Evolutionary conservation across 2,329 filamentous ascomycete genomes (phyloP), one percentile per base, ranked within the genome.

Genomic region (Fonsecaea multimorphosa): DNA sequence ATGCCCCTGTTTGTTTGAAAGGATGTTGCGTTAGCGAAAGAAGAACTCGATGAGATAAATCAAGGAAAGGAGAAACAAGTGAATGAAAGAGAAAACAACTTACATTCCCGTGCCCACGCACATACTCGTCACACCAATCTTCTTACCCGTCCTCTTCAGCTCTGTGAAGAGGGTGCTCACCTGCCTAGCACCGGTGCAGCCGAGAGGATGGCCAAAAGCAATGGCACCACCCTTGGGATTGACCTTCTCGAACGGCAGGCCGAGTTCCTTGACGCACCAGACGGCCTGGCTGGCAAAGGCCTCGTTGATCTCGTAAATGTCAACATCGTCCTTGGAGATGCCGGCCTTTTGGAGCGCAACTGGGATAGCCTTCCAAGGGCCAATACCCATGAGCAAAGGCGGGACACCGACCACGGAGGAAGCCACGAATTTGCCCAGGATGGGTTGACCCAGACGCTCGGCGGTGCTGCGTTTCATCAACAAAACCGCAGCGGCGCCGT

Each of bases 291-390:
- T 91, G 34, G 95, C 95, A 78, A 99, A 99, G 0, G 95, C 95
- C 86, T 99, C 95, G 84, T 99, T 99, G 85, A 99, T 97, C 86
- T 99, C 95, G 76, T 87, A 98, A 76, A 98, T 94, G 77, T 98
- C 95, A 32, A 99, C 92, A 72, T 98, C 94, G 64, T 96, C 90
- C 79, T 89, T 92, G 76, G 83, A 84, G 73, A 99, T 88, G 66
- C 93, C 93, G 0, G 93, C 91, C 78, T 95, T 93, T 77, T 91
- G 86, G 63, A 97, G 89, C 3, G 92, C 93, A 77, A 93, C 91
- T 70, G 95, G 95, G 75, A 99, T 98, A 64, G 95, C 93, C 80
- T 93, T 93, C 87, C 92, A 97, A 58, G 95, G 95, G 1, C 95
- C 95, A 72, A 97, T 85, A 69, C 95, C 95, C 95, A 99, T 98